phyloP scores from a whole-genome alignment of 768 basidiomycete genomes.

The Zangia roseola region DNA sequence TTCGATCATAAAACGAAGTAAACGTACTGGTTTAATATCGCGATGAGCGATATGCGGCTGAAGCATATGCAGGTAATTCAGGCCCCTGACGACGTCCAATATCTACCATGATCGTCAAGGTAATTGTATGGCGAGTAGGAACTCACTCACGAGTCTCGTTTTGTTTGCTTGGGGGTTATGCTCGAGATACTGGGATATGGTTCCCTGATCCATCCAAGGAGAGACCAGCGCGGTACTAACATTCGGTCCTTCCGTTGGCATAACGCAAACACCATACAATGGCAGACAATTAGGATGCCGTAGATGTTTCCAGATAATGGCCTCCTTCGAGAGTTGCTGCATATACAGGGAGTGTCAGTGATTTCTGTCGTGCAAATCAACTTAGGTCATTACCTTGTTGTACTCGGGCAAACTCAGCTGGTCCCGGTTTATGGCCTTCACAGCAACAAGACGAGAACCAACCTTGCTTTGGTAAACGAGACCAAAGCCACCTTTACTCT shows the following conservation, averaged over 20 bases:
- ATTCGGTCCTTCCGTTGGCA: slow-evolving; percentile 16
- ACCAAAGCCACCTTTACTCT: slow-evolving; percentile 23
- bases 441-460: slow-evolving; percentile 26
- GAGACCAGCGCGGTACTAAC: slow-evolving; percentile 31
- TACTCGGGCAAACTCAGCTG: background rate
- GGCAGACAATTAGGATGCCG: slow-evolving; percentile 37
- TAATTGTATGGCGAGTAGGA: background rate
- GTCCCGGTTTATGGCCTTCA: slow-evolving; percentile 17
- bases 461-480: slow-evolving; percentile 17
- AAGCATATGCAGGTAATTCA: slow-evolving; percentile 43
- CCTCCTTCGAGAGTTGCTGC: slow-evolving; percentile 31
- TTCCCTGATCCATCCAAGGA: slow-evolving; percentile 39
- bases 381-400: slow-evolving; percentile 16
- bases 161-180: slow-evolving; percentile 22
- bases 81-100: slow-evolving; percentile 42
- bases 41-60: slow-evolving; percentile 35
- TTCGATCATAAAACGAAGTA: background rate
- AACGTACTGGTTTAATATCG: slow-evolving; percentile 31
- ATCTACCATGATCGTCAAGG: slow-evolving; percentile 30
- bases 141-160: slow-evolving; percentile 30
- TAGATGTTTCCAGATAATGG: slow-evolving; percentile 34
- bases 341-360: background rate
- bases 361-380: background rate
- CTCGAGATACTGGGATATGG: slow-evolving; percentile 31
- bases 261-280: slow-evolving; percentile 31